Base-by-base conservation (phyloP, 495 filamentous ascomycete genomes). In the Physcia stellaris region DNA sequence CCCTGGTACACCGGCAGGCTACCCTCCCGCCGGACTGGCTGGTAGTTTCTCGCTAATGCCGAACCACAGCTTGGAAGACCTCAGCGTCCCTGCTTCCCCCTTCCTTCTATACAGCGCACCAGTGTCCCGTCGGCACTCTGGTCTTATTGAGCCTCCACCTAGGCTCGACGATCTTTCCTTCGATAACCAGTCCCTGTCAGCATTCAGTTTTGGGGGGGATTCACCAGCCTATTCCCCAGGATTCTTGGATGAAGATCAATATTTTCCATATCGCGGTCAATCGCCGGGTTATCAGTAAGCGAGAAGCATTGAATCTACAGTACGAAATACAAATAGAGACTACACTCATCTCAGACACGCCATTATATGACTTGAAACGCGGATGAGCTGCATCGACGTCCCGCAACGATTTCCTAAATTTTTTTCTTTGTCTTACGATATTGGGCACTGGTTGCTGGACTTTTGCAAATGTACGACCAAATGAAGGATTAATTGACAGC, bases 141-240 rank as follows among this genome's bases (percentile, higher is more conserved):
- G 50, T 24, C 33, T 44, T 12, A 15, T 48, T 6, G 48, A 51
- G n/a, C 28, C 40, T 34, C 45, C 47, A n/a, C 37, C 50, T 13
- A 39, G 40, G 21, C 23, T 35, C 1, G 39, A 40, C 11, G 44
- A 46, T 16, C 35, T 39, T 7, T 44, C 40, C 12, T 53, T 53
- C 34, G 50, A 53, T 10, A 44, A 41, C 18, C 32, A 41, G 31
- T 50, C 50, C 20, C 22, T 44, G 4, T 35, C 47, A 10, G 41
- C 41, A 12, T 50, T 44, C 35, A 49, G 45, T 12, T 49, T 52
- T 26, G 22, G 24, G 17, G 46, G 37, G 4, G 41, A 45, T 13
- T 53, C 50, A 24, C 50, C 50, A 4, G 43, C 47, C 11, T 53
- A 50, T 26, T 53, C 50, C n/a, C 48, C 47, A 15, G 41, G 45